These are phyloP conservation scores for Candida orba DNA, from an alignment of 805 yeast species.

Conservation along the genomic window DNA sequence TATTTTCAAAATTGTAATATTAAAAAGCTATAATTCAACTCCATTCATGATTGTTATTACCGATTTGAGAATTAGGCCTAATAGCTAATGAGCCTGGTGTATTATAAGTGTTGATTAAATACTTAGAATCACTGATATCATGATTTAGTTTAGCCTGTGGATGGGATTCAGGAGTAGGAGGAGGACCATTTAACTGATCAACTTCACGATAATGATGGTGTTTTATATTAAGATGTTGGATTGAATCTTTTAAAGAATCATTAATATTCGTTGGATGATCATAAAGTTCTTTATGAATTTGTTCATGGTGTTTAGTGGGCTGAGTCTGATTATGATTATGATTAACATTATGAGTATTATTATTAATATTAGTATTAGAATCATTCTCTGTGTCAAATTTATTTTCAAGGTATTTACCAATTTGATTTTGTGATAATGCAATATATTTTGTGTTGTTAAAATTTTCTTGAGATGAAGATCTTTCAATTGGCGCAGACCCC, in stretches of 20 bases:
- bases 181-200: constrained; percentile 1
- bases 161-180: constrained; percentile 3
- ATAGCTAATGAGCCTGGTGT: constrained; percentile 16
- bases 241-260: neutral
- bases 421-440: constrained; percentile 13
- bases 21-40: neutral
- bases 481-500: neutral
- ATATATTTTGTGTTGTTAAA: constrained; percentile 5
- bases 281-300: neutral
- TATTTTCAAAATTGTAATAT: neutral
- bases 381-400: constrained; percentile 5
- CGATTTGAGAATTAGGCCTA: constrained; percentile 11
- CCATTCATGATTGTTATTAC: constrained; percentile 16
- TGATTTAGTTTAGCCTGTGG: neutral
- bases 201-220: neutral
- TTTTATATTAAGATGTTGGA: neutral
- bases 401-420: constrained; percentile 16
- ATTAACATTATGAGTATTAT: neutral
- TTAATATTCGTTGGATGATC: neutral
- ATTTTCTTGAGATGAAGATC: constrained; percentile 1
- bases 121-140: constrained; percentile 1
- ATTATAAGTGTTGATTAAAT: constrained; percentile 17
- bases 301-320: too few relatives aligned
- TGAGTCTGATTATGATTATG: neutral
- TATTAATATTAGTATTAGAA: neutral